phyloP scores from a whole-genome alignment of 495 filamentous ascomycete genomes.

The Aspergillus biplanus region DNA sequence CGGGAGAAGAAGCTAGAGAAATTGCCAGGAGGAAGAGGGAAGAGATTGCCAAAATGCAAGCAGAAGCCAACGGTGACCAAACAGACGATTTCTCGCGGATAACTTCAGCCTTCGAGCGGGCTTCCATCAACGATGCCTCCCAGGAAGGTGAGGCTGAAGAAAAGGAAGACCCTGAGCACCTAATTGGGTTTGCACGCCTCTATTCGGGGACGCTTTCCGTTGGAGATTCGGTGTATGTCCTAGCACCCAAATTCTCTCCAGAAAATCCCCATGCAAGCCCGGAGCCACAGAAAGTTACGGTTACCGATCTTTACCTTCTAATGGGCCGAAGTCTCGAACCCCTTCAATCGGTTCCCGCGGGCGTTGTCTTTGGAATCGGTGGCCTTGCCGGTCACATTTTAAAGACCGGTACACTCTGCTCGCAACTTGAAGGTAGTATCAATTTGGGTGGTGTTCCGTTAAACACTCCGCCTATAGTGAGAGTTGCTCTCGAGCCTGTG shows the following conservation, averaged over 20 bases:
- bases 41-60: conserved; percentile 78
- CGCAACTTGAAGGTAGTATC: conserved; percentile 82
- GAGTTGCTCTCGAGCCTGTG: conserved; percentile 88
- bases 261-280: conserved; percentile 74
- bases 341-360: conserved; percentile 83
- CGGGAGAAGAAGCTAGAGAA: conserved; percentile 86
- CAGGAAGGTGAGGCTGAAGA: conserved; percentile 48
- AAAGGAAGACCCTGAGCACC: conserved; percentile 72
- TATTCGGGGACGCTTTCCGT: conserved; percentile 90
- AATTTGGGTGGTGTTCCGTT: conserved; percentile 89
- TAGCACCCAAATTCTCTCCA: conserved; percentile 90
- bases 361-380: conserved; percentile 94
- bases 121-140: conserved; percentile 48
- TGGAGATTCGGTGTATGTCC: conserved; percentile 87
- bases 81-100: conserved; percentile 47
- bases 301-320: conserved; percentile 89
- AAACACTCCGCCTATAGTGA: conserved; percentile 83
- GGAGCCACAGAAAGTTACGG: conserved; percentile 78
- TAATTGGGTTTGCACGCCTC: conserved; percentile 93
- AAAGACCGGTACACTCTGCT: conserved; percentile 94
- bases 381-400: conserved; percentile 89
- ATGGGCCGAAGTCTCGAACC: conserved; percentile 92
- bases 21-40: conserved; percentile 85
- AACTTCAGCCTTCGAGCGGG: conserved; percentile 45
- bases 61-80: conserved; percentile 52